phyloP scores from a whole-genome alignment of 2,329 filamentous ascomycete genomes.

The Hypomyces perniciosus region DNA sequence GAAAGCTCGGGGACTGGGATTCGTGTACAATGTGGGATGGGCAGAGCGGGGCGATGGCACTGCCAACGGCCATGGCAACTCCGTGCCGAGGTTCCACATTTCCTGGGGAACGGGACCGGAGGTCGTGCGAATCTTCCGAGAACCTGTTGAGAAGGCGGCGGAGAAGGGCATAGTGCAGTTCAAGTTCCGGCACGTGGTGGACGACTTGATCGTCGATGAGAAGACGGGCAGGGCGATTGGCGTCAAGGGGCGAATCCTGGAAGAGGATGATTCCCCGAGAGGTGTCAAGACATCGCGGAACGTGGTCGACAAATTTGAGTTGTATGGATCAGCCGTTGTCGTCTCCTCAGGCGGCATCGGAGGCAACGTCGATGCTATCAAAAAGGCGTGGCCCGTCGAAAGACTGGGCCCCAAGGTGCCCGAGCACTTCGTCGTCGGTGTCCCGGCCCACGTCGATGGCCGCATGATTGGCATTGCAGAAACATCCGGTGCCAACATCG shows the following conservation, averaged over 20 bases:
- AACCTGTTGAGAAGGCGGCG: constrained; percentile 49
- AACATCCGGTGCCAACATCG: constrained; percentile 44
- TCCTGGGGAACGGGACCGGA: constrained; percentile 58
- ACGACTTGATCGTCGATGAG: constrained; percentile 49
- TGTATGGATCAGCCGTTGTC: constrained; percentile 47
- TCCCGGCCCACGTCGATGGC: constrained; percentile 59
- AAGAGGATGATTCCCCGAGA: constrained; percentile 42
- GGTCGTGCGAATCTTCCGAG: constrained; percentile 50
- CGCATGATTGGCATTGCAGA: constrained; percentile 55
- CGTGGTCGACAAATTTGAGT: constrained; percentile 45
- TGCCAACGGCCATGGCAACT: constrained; percentile 55
- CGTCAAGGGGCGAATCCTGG: constrained; percentile 48
- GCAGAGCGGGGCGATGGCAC: constrained; percentile 53
- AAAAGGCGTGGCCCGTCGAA: constrained; percentile 51
- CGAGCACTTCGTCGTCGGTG: constrained; percentile 51
- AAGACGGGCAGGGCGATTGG: constrained; percentile 44
- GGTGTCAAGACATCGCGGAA: constrained; percentile 47
- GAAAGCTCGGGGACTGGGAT: constrained; percentile 45
- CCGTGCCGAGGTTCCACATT: constrained; percentile 57
- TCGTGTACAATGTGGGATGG: constrained; percentile 52
- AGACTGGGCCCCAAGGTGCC: constrained; percentile 52
- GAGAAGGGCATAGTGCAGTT: constrained; percentile 49
- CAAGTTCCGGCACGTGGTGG: constrained; percentile 50
- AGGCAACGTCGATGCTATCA: constrained; percentile 55
- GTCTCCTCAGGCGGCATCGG: constrained; percentile 55